Evolutionary conservation across 352 stramenopile genomes (phyloP).

Genomic region (Pythium vanterpoolii): DNA sequence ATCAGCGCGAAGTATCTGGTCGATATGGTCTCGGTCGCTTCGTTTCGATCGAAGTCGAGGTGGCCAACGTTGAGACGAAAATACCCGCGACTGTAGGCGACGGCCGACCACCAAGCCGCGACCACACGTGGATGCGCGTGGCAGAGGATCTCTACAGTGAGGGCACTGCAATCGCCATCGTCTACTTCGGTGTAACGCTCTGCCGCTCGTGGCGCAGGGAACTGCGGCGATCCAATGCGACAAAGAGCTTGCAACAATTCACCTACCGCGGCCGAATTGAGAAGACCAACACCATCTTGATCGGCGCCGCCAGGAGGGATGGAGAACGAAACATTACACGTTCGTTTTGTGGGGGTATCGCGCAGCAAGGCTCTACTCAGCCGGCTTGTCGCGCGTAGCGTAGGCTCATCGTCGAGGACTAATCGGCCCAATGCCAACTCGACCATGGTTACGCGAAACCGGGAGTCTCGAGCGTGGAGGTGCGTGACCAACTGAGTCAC

Average conservation of each 20-base stretch:
- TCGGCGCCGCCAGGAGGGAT: background rate
- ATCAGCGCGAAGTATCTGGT: background rate
- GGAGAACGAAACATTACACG: background rate
- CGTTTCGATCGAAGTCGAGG: background rate
- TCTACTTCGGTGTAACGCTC: background rate
- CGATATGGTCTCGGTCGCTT: background rate
- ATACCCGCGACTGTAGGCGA: slow-evolving; percentile 12
- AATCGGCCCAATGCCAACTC: background rate
- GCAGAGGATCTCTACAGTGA: background rate
- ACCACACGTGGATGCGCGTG: background rate
- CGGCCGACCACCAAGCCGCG: slow-evolving; percentile 1
- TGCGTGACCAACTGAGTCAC: background rate
- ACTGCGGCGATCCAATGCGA: background rate
- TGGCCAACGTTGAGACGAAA: background rate
- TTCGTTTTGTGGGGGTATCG: too few species aligned
- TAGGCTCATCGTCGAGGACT: background rate
- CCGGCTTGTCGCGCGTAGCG: background rate
- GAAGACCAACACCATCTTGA: background rate
- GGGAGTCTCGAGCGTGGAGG: background rate
- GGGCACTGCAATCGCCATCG: background rate
- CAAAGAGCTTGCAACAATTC: slow-evolving; percentile 2
- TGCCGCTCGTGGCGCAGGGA: background rate
- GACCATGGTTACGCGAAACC: background rate
- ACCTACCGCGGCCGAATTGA: background rate
- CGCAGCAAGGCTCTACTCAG: background rate